Base-by-base conservation (phyloP, 306 rosid species). In the Gynostemma pentaphyllum region DNA sequence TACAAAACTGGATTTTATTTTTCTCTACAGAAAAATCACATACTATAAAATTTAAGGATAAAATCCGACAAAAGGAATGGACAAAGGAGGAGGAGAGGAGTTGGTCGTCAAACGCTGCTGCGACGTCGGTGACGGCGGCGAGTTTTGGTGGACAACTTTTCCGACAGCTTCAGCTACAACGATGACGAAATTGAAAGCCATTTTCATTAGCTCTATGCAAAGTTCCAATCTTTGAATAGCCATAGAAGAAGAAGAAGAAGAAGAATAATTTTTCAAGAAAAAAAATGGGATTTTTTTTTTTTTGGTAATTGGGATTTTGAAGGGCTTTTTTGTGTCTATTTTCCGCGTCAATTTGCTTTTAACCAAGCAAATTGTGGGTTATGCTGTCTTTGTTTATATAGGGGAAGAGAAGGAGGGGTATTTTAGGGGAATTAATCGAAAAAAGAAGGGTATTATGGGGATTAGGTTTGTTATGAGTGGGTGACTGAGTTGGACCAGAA, bases 111-210 rank as follows among this genome's bases (percentile, higher is more conserved):
- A 72, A 0, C 4, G 23, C 7, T 27, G 9, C 21, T 42, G 41
- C 40, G 72, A 46, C 72, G 73, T 29, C 41, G 70, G 9, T 16
- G 47, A 36, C 40, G 72, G 49, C 72, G 73, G 34, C 41, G 70
- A 4, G 71, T 72, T 77, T 14, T 80, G 81, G 32, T 81, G 91
- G 34, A 83, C 75, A 12, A 65, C 82, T 0, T 72, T 71, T 42
- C 64, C 78, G 0, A 91, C 92, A 0, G 95, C 79, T 52, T 91
- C 85, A 0, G 95, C 96, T 1, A 91, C 84, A 15, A 77, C 59
- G 28, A 91, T 65, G 45, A 87, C 89, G 46, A 91, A 85, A 9
- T 82, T 70, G 39, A 91, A 67, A 40, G 96, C 96, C 84, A 81
- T 50, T 64, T 71, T 76, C n/a, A 91, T 64, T 23, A 87, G 66